Conservation (phyloP, 2,329 filamentous ascomycete genomes). For the Scedosporium minutisporum region DNA sequence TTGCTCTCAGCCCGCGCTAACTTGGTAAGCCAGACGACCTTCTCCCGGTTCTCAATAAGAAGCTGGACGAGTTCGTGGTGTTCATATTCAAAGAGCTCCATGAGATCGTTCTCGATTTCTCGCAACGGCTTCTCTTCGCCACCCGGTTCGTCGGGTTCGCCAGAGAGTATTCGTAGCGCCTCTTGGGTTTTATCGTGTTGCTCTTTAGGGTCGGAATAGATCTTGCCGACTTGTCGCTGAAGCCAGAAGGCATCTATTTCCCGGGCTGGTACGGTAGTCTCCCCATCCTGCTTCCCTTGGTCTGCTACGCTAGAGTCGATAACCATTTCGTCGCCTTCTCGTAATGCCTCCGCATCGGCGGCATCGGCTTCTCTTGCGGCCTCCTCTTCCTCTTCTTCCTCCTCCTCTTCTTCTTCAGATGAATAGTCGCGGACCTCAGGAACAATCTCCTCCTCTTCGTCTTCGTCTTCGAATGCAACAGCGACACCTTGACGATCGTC, state of each 20-base stretch:
- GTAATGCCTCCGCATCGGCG: constrained; percentile 26
- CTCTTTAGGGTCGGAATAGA: constrained; percentile 85
- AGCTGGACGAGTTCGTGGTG: constrained; percentile 87
- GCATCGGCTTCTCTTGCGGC: constrained; percentile 41
- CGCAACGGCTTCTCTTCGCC: constrained; percentile 77
- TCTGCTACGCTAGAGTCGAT: constrained; percentile 58
- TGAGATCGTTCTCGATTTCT: constrained; percentile 95
- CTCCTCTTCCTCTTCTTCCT: constrained; percentile 47
- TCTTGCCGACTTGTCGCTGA: constrained; percentile 77
- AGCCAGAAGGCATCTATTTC: constrained; percentile 98
- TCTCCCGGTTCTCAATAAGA: constrained; percentile 83
- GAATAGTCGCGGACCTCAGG: constrained; percentile 84
- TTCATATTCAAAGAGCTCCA: constrained; percentile 97
- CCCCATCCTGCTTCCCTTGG: constrained; percentile 39
- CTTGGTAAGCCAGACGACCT: constrained; percentile 89
- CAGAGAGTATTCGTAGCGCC: constrained; percentile 74
- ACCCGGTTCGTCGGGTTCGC: constrained; percentile 56
- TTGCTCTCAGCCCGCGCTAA: constrained; percentile 76
- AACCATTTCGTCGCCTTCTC: constrained; percentile 69
- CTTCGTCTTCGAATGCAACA: constrained; percentile 88
- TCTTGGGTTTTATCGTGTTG: constrained; percentile 88
- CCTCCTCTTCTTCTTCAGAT: constrained; percentile 68
- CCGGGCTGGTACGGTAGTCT: constrained; percentile 63
- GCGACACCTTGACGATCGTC: constrained; percentile 95
- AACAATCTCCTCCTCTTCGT: constrained; percentile 71